These are phyloP conservation scores for Phytophthora ohioensis DNA, from an alignment of 352 stramenopile genomes.

Conservation along the genomic window DNA sequence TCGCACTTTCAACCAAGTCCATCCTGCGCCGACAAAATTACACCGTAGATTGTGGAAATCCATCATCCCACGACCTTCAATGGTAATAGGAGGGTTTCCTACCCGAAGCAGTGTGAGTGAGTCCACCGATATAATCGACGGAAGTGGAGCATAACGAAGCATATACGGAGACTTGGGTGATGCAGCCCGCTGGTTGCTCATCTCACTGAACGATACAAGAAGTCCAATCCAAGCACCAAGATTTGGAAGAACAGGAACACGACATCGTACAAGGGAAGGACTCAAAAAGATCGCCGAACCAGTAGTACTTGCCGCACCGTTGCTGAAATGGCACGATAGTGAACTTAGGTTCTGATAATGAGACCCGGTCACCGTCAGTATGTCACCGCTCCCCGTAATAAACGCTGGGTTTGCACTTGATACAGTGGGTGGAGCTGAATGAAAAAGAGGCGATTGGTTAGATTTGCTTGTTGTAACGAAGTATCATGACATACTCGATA, in stretches of 20 bases:
- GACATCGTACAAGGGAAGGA: conserved; percentile 38
- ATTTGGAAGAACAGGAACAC: conserved; percentile 35
- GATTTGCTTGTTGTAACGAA: not conserved
- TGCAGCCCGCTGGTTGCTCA: not conserved
- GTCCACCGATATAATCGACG: conserved; percentile 30
- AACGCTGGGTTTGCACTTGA: conserved; percentile 32
- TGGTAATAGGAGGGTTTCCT: conserved; percentile 21
- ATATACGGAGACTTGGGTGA: conserved; percentile 27
- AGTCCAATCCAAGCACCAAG: conserved; percentile 42
- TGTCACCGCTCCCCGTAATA: conserved; percentile 38
- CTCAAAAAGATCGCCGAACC: conserved; percentile 31
- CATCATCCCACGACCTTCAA: conserved; percentile 34
- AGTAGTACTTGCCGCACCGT: conserved; percentile 9
- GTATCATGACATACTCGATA: not conserved
- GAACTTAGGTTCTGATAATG: conserved; percentile 41
- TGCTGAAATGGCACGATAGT: conserved; percentile 45
- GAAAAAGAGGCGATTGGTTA: not conserved
- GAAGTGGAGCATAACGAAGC: conserved; percentile 41
- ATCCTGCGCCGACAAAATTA: conserved; percentile 37
- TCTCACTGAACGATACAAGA: conserved; percentile 28
- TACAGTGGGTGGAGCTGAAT: conserved; percentile 39
- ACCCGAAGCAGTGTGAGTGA: conserved; percentile 27
- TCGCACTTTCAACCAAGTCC: conserved; percentile 17
- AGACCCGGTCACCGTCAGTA: conserved; percentile 39
- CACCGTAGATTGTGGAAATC: conserved; percentile 36